A percentile compares a stretch with the other conserved stretches of the same genome.
Conservation (phyloP, 768 basidiomycete species). For the Lentinula raphanica region DNA sequence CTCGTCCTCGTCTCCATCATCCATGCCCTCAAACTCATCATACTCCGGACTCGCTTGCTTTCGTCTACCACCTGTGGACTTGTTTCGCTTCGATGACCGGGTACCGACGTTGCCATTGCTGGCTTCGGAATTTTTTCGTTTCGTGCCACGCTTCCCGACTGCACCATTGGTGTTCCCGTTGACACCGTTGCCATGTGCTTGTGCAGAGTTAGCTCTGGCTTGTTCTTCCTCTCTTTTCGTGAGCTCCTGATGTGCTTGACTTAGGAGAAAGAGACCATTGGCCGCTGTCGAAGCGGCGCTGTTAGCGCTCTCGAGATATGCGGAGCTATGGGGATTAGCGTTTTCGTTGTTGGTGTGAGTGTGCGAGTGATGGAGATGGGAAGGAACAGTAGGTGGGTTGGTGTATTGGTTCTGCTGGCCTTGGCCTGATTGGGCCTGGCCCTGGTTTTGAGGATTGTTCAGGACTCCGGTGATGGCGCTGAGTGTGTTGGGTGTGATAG, state of each 20-base stretch:
- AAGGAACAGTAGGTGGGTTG: constrained; percentile 32
- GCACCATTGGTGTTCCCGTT: constrained; percentile 28
- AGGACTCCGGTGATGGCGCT: constrained; percentile 79
- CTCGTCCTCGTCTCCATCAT: constrained; percentile 34
- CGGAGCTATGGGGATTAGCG: constrained; percentile 9
- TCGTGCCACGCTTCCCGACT: constrained; percentile 53
- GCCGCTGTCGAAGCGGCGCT: constrained; percentile 69
- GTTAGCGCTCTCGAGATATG: constrained; percentile 39
- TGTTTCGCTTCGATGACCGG: constrained; percentile 36
- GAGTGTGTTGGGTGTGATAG: constrained; percentile 72
- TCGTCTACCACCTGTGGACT: constrained; percentile 19
- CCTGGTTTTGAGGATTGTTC: constrained; percentile 31
- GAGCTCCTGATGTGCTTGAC: constrained; percentile 94
- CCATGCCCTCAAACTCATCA: constrained; percentile 29
- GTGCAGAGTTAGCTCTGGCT: constrained; percentile 6
- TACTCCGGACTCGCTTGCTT: constrained; percentile 26
- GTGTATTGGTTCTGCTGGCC: constrained; percentile 28
- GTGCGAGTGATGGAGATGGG: constrained; percentile 50
- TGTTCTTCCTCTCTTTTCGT: constrained; percentile 82
- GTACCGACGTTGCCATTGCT: constrained; percentile 32
- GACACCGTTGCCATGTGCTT: constrained; percentile 7
- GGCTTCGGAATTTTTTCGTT: constrained; percentile 64
- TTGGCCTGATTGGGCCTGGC: background rate
- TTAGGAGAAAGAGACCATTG: constrained; percentile 90
- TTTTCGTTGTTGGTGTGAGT: constrained; percentile 34